Evolutionary conservation across 257 asterid species (phyloP), one percentile per base, ranked within the genome.

Genomic region (Verbascum thapsus): DNA sequence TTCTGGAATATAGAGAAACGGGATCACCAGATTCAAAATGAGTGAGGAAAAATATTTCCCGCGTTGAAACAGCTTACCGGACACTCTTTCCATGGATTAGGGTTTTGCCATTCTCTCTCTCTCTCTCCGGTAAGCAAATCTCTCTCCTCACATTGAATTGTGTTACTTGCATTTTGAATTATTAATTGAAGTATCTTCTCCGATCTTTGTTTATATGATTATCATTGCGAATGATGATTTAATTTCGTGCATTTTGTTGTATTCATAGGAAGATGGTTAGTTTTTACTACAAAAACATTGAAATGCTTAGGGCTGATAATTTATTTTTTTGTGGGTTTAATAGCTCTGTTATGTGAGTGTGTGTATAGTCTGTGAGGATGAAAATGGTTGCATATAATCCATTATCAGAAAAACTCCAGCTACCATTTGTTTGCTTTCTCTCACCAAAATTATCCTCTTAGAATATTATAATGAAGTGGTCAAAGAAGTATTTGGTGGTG

Each of bases 81-180:
- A 13, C 49, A 20, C 53, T 8, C 69, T n/a, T 10, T 3, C 65
- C 56, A 23, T 56, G 26, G 26, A 60, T 54, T 58, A 74, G 79
- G 79, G 72, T 39, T 74, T 37, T 32, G 7, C 23, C 19, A n/a
- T 26, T 41, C n/a, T n/a, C n/a, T n/a, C n/a, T n/a, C n/a, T n/a
- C n/a, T n/a, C n/a, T 15, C 22, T 17, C 16, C 41, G 78, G 71
- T 48, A 15, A 67, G 60, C 42, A 67, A 13, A 47, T 42, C n/a
- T n/a, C n/a, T n/a, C n/a, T n/a, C n/a, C 43, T 44, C 15, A 0
- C 42, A 56, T 17, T 48, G 43, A 16, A 41, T 22, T 8, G 17
- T 60, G 6, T n/a, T n/a, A n/a, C n/a, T n/a, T n/a, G n/a, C n/a
- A n/a, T n/a, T n/a, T n/a, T n/a, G n/a, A 50, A 15, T 56, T 32